A percentile compares a stretch with the other conserved stretches of the same genome.
phyloP scores from a whole-genome alignment of 768 basidiomycete genomes.

The Amylocystis lapponica region DNA sequence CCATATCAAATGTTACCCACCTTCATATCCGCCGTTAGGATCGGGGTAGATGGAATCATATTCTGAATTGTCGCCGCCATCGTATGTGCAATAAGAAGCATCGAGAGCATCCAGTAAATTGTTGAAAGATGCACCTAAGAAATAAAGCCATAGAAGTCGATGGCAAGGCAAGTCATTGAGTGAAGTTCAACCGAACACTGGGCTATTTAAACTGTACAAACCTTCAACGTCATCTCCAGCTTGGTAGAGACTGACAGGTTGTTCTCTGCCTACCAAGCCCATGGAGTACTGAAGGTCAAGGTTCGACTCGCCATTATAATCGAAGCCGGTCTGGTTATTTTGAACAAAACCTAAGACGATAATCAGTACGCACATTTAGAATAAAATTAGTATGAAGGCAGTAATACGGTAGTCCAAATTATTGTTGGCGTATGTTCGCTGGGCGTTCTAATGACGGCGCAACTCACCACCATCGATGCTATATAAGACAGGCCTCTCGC shows the following conservation, averaged over 20 bases:
- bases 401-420: no score
- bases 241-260: conserved; percentile 21
- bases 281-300: conserved; percentile 72
- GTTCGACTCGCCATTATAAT: conserved; percentile 57
- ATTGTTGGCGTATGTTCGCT: background rate
- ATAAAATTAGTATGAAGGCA: no score
- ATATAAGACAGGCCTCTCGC: conserved; percentile 32
- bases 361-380: no score
- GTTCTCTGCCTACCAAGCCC: conserved; percentile 28
- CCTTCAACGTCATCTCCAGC: conserved; percentile 17
- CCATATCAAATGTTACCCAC: background rate
- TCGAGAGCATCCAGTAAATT: conserved; percentile 43
- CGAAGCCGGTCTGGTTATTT: conserved; percentile 34
- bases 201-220: background rate
- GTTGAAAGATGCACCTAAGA: conserved; percentile 35
- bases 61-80: conserved; percentile 38
- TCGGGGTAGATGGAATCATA: conserved; percentile 41
- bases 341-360: conserved; percentile 31
- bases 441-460: background rate
- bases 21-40: conserved; percentile 3
- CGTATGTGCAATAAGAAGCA: conserved; percentile 36
- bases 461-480: conserved; percentile 30
- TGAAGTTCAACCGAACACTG: background rate
- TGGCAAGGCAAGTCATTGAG: background rate
- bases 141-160: background rate